These are phyloP conservation scores for Metschnikowia chrysomelidarum DNA, from an alignment of 805 yeast species.

Conservation along the genomic window DNA sequence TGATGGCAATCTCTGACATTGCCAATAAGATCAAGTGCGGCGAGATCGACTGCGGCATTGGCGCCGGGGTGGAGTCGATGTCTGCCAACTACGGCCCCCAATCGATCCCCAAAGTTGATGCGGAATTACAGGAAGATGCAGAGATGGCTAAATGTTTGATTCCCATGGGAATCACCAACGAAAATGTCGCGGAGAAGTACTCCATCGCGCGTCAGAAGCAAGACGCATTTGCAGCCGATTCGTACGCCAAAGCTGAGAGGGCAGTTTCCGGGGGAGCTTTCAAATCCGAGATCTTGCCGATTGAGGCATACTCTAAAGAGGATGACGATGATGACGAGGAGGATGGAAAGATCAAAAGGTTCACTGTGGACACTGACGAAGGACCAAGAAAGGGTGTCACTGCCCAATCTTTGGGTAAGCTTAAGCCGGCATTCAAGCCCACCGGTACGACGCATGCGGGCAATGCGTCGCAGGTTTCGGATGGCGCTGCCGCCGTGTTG, in stretches of 20 bases:
- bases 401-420: conserved; percentile 65
- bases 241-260: conserved; percentile 78
- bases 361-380: conserved; percentile 67
- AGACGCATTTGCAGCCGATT: conserved; percentile 85
- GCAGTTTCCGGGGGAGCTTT: conserved; percentile 75
- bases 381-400: conserved; percentile 91
- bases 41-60: conserved; percentile 88
- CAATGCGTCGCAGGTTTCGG: conserved; percentile 93
- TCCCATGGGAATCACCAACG: conserved; percentile 97
- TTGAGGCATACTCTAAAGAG: conserved; percentile 56
- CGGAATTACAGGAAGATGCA: conserved; percentile 32
- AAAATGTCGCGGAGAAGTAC: conserved; percentile 76
- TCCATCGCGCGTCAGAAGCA: conserved; percentile 66
- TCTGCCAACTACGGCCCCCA: conserved; percentile 83
- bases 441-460: conserved; percentile 94
- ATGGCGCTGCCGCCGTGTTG: conserved; percentile 91
- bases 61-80: conserved; percentile 94
- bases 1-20: conserved; percentile 85
- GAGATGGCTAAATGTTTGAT: conserved; percentile 67
- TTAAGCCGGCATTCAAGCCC: conserved; percentile 82
- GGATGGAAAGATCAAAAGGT: conserved; percentile 41
- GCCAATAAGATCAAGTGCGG: conserved; percentile 86
- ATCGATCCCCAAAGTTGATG: conserved; percentile 53
- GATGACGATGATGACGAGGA: conserved; percentile 54
- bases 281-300: conserved; percentile 85